phyloP scores from a whole-genome alignment of 2,329 filamentous ascomycete species.

The Fusarium sp. region DNA sequence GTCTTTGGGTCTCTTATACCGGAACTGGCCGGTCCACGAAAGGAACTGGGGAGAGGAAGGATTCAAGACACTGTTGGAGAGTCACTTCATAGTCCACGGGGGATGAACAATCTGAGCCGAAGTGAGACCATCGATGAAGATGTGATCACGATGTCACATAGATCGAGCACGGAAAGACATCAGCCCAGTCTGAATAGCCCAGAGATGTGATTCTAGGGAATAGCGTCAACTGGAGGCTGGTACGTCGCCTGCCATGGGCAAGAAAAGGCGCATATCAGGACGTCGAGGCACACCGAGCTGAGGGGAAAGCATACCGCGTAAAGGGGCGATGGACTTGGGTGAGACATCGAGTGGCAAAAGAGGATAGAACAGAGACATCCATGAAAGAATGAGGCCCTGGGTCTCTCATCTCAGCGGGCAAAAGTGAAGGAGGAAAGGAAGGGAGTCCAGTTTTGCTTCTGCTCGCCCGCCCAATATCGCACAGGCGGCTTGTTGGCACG shows the following conservation, averaged over 20 bases:
- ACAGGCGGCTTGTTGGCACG: neutral
- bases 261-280: neutral
- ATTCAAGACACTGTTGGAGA: neutral
- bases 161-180: neutral
- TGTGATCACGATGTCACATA: neutral
- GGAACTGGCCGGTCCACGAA: neutral
- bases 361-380: neutral
- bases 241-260: neutral
- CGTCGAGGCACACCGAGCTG: neutral
- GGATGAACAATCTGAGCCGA: neutral
- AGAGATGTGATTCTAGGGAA: neutral
- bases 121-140: neutral
- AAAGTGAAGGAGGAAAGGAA: neutral
- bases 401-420: neutral
- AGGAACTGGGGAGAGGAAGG: neutral
- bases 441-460: neutral
- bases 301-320: neutral
- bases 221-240: neutral
- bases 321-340: neutral
- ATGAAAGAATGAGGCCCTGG: neutral
- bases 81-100: neutral
- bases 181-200: neutral
- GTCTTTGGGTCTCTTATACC: neutral
- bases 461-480: no score
- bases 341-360: neutral